Evolutionary conservation across 768 basidiomycete species (phyloP).

Genomic region (Tulasnella calospora): DNA sequence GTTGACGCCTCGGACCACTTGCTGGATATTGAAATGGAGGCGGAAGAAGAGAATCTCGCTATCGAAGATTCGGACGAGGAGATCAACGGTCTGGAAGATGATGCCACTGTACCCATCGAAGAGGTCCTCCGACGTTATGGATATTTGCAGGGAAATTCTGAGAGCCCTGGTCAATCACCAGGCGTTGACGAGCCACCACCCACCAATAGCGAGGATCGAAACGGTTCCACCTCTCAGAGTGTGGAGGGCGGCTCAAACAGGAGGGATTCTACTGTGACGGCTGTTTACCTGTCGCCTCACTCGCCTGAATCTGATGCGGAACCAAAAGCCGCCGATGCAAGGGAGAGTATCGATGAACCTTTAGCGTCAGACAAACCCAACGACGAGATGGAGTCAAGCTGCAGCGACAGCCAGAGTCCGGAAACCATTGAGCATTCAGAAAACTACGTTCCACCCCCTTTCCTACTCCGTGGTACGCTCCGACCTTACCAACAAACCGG

Average conservation of each 20-base stretch:
- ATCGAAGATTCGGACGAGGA: conserved; percentile 32
- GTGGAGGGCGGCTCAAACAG: conserved; percentile 2
- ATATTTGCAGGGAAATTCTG: conserved; percentile 30
- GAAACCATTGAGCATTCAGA: conserved; percentile 19
- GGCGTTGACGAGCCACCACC: neutral
- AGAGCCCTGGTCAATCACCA: neutral
- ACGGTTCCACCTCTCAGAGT: neutral
- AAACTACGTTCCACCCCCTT: conserved; percentile 35
- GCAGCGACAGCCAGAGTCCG: neutral
- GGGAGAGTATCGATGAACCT: neutral
- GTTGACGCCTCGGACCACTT: conserved; percentile 31
- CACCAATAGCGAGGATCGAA: neutral
- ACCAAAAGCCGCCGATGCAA: conserved; percentile 1
- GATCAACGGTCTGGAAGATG: conserved; percentile 38
- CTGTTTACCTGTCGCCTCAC: neutral
- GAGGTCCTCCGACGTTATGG: conserved; percentile 39
- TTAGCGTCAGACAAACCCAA: neutral
- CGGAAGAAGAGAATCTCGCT: conserved; percentile 25
- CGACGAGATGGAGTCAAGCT: conserved; percentile 9
- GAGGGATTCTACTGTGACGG: neutral
- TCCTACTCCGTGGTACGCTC: conserved; percentile 42
- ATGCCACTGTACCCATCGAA: conserved; percentile 42
- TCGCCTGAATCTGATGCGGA: neutral
- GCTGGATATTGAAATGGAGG: conserved; percentile 33
- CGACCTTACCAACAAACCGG: conserved; percentile 45